A percentile compares a stretch with the other conserved stretches of the same genome.
Conservation (phyloP, 1,139 yeast species). For the Suhomyces chickasaworum region DNA sequence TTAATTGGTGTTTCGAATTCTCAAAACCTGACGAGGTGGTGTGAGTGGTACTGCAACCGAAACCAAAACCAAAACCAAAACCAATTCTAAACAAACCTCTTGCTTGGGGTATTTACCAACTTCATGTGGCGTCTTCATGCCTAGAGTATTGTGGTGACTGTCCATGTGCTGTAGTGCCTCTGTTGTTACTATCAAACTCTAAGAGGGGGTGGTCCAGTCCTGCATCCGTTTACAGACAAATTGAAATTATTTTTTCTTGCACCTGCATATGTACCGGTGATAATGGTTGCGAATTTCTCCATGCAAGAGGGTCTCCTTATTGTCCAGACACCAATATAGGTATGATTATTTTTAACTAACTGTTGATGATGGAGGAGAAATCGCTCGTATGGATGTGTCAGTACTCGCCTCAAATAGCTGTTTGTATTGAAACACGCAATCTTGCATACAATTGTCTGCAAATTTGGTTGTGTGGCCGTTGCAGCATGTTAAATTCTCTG, state of each 20-base stretch:
- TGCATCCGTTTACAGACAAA: not conserved
- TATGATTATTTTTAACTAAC: constrained; percentile 7
- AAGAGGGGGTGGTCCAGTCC: not conserved
- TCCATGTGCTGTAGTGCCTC: not conserved
- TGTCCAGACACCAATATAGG: not conserved
- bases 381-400: not conserved
- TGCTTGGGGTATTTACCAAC: not conserved
- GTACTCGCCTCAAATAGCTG: not conserved
- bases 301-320: constrained; percentile 7
- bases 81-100: not conserved
- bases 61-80: not conserved
- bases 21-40: not conserved
- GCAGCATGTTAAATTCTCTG: not conserved
- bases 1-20: not conserved
- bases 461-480: constrained; percentile 2
- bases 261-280: constrained; percentile 1
- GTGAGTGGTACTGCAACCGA: not conserved
- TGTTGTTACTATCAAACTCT: not conserved
- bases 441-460: not conserved
- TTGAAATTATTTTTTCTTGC: constrained; percentile 3
- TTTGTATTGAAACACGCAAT: constrained; percentile 3
- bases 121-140: not conserved
- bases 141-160: not conserved
- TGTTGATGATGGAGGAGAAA: constrained; percentile 1
- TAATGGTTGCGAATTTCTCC: constrained; percentile 7